phyloP scores from a whole-genome alignment of 2,329 filamentous ascomycete species.

The Ploettnerulaceae sp. region DNA sequence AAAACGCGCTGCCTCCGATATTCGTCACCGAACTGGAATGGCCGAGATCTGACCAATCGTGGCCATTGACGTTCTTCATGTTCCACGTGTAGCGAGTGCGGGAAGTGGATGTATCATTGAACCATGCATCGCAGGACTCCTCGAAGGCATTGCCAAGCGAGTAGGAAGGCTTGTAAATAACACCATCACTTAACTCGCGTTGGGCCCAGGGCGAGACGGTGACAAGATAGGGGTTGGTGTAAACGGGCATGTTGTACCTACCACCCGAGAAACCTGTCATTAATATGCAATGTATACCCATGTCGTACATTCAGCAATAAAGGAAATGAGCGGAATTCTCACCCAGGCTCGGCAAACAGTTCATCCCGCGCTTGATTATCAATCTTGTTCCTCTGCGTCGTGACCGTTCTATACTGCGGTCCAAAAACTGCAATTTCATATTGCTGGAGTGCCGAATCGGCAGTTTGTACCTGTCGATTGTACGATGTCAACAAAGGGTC shows the following conservation, averaged over 20 bases:
- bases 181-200: conserved; percentile 9
- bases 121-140: conserved; percentile 11
- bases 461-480: conserved; percentile 6
- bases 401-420: conserved; percentile 9
- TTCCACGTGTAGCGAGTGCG: conserved; percentile 10
- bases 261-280: not conserved
- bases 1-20: not conserved
- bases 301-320: no score
- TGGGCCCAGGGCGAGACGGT: conserved; percentile 2
- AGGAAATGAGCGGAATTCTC: not conserved
- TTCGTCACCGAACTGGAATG: conserved; percentile 3
- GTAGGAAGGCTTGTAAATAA: conserved; percentile 12
- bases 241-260: conserved; percentile 15
- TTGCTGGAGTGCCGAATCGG: conserved; percentile 11
- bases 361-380: conserved; percentile 11
- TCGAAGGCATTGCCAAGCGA: conserved; percentile 9
- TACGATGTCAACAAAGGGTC: conserved; percentile 9
- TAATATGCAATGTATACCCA: no score
- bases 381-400: conserved; percentile 11
- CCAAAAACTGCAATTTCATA: conserved; percentile 12
- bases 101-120: conserved; percentile 7
- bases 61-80: conserved; percentile 11
- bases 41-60: conserved; percentile 11
- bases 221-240: conserved; percentile 8
- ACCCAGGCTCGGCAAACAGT: conserved; percentile 1